Percentiles rank a stretch among this genome's conserved stretches.
These are phyloP conservation scores for Blastocystis sp. DNA, from an alignment of 352 stramenopile species.

Conservation along the genomic window DNA sequence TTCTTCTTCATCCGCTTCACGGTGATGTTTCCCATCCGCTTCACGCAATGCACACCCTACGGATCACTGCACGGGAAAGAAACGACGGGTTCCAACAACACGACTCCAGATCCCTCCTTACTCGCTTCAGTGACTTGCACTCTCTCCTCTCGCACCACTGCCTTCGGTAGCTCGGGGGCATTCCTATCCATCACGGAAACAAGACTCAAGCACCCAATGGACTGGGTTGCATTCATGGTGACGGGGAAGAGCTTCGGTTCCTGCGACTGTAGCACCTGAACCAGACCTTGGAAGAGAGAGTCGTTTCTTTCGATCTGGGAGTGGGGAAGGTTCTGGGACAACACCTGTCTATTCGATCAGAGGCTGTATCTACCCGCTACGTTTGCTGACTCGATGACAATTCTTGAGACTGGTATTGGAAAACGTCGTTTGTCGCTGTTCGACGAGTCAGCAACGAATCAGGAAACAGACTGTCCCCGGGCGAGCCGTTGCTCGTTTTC, in stretches of 20 bases:
- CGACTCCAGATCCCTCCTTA: neutral
- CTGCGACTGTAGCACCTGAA: neutral
- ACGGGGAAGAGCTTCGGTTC: neutral
- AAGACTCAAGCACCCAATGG: neutral
- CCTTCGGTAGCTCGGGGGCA: neutral
- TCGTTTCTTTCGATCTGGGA: neutral
- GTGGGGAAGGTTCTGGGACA: neutral
- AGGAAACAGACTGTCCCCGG: neutral
- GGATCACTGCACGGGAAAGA: too few species aligned
- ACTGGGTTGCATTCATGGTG: neutral
- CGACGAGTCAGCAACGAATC: neutral
- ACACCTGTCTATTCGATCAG: neutral
- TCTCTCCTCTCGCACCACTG: too few species aligned
- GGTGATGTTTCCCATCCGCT: conserved; percentile 21
- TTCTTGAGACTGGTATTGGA: conserved; percentile 49
- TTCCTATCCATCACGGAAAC: neutral
- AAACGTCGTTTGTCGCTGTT: neutral
- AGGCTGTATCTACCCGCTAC: neutral
- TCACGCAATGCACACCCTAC: neutral
- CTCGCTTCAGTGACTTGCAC: neutral
- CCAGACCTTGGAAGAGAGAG: neutral
- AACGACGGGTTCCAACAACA: conserved; percentile 6
- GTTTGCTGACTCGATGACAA: conserved; percentile 8
- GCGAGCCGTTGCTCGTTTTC: neutral
- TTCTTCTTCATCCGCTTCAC: conserved; percentile 28